These are phyloP conservation scores for Myrica gale DNA, from an alignment of 306 rosid genomes.

Conservation along the genomic window DNA sequence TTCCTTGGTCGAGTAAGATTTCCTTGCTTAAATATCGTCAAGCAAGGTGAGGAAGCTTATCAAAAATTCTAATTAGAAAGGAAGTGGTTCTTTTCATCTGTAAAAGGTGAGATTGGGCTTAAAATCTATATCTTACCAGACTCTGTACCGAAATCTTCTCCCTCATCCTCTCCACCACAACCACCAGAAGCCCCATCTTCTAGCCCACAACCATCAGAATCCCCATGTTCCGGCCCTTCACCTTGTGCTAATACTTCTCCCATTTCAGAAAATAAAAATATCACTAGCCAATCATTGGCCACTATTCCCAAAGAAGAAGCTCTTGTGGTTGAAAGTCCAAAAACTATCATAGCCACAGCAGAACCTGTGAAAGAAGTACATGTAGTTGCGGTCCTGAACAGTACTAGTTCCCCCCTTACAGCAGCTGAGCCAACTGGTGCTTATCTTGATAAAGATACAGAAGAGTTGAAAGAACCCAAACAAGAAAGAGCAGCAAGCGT, in stretches of 20 bases:
- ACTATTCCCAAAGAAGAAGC: slow-evolving; percentile 24
- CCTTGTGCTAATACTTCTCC: slow-evolving; percentile 26
- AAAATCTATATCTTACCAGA: slow-evolving; percentile 53
- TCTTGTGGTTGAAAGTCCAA: slow-evolving; percentile 5
- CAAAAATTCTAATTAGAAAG: slow-evolving; percentile 54
- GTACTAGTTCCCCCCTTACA: slow-evolving; percentile 20
- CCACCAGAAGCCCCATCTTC: slow-evolving; percentile 28
- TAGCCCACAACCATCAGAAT: slow-evolving; percentile 27
- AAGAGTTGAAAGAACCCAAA: slow-evolving; percentile 29
- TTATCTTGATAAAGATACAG: slow-evolving; percentile 28
- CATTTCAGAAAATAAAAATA: slow-evolving; percentile 24
- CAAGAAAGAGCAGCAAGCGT: slow-evolving; percentile 14
- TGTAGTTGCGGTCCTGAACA: slow-evolving; percentile 6
- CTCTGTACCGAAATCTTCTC: slow-evolving; percentile 26
- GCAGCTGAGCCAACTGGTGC: slow-evolving; percentile 23
- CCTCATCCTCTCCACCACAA: slow-evolving; percentile 25
- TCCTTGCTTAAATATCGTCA: slow-evolving; percentile 60
- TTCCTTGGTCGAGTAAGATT: slow-evolving; percentile 66
- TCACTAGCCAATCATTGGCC: slow-evolving; percentile 15
- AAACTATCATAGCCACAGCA: slow-evolving; percentile 22
- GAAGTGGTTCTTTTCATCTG: slow-evolving; percentile 61
- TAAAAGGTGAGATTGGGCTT: slow-evolving; percentile 74
- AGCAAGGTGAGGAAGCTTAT: slow-evolving; percentile 61
- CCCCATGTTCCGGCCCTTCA: slow-evolving; percentile 17
- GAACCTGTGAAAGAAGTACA: slow-evolving; percentile 23